Evolutionary conservation across 306 rosid species (phyloP).

Genomic region (Cucurbita maxima): DNA sequence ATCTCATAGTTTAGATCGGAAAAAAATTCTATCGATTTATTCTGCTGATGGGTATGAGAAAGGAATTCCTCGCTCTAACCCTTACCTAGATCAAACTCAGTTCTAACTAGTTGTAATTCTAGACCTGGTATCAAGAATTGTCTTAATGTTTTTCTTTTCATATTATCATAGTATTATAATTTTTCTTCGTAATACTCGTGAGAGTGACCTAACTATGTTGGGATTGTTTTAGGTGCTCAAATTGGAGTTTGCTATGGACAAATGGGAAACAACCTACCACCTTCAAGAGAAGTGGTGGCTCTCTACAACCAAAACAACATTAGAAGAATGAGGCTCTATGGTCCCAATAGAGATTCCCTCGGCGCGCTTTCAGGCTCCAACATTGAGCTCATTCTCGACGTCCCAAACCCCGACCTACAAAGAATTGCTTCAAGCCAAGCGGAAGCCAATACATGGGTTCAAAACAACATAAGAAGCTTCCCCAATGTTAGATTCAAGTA

Average conservation of each 20-base stretch:
- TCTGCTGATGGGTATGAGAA: too few relatives aligned
- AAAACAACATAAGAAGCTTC: neutral
- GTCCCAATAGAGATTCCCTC: constrained; percentile 17
- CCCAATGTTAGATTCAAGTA: constrained; percentile 13
- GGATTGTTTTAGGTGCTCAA: constrained; percentile 19
- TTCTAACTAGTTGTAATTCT: too few relatives aligned
- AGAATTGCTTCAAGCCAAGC: neutral
- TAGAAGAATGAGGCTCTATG: constrained; percentile 27
- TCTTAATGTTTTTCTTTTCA: too few relatives aligned
- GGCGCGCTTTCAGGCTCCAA: constrained; percentile 34
- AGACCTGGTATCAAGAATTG: neutral
- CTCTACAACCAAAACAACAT: constrained; percentile 21
- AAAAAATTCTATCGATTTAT: too few relatives aligned
- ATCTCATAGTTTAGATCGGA: too few relatives aligned
- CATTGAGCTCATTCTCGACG: constrained; percentile 17
- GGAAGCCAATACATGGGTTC: constrained; percentile 12
- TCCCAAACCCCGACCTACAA: constrained; percentile 8
- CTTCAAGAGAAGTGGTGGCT: constrained; percentile 20
- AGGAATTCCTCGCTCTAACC: too few relatives aligned
- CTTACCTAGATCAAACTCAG: too few relatives aligned
- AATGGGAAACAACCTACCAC: constrained; percentile 22
- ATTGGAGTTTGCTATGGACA: constrained; percentile 45
- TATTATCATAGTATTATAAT: too few relatives aligned
- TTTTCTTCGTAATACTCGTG: too few relatives aligned
- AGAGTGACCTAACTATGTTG: neutral